These are phyloP conservation scores for Scutellaria barbata DNA, from an alignment of 257 asterid genomes.

Conservation along the genomic window DNA sequence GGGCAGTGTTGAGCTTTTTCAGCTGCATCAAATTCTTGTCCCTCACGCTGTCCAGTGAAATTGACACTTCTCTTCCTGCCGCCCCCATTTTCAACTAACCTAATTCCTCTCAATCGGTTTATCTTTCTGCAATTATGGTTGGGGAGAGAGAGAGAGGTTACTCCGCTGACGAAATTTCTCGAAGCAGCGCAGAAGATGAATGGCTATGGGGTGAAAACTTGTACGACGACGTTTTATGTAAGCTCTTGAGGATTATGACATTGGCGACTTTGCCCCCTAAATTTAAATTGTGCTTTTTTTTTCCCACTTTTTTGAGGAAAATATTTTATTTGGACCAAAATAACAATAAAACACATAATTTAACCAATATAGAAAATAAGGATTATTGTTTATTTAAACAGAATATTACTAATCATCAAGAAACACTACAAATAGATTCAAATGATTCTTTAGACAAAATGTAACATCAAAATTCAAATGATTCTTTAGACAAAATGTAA, in stretches of 20 bases:
- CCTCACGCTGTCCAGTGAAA: slow-evolving; percentile 79
- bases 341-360: no score
- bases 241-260: background rate
- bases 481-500: no score
- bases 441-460: no score
- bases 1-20: slow-evolving; percentile 84
- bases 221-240: slow-evolving; percentile 33
- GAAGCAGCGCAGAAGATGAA: slow-evolving; percentile 8
- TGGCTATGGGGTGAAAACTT: slow-evolving; percentile 6
- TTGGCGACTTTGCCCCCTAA: slow-evolving; percentile 32
- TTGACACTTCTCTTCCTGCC: slow-evolving; percentile 64
- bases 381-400: no score
- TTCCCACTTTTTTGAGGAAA: no score
- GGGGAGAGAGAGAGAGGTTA: slow-evolving; percentile 10
- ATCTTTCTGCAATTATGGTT: slow-evolving; percentile 20
- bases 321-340: no score
- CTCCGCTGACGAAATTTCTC: slow-evolving; percentile 18
- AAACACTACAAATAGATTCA: no score
- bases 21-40: slow-evolving; percentile 97
- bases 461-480: no score
- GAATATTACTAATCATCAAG: no score
- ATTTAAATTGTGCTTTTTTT: background rate
- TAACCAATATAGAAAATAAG: no score
- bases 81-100: slow-evolving; percentile 53
- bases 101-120: slow-evolving; percentile 32